Conservation (phyloP, 2,329 filamentous ascomycete species). For the Volutella citrinella region DNA sequence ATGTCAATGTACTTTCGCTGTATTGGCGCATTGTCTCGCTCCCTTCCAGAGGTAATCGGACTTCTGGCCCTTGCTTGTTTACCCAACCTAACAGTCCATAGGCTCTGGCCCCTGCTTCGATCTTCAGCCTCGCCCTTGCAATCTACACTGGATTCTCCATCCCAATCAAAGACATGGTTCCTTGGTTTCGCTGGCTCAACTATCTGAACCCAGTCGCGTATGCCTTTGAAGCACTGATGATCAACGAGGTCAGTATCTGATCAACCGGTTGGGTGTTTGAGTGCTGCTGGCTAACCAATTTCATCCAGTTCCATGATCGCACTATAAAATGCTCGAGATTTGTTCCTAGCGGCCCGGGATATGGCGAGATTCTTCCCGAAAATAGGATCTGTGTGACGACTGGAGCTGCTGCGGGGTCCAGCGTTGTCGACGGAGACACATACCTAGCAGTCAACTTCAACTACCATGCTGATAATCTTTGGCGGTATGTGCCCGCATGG, state of each 20-base stretch:
- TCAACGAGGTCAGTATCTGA: too few species aligned
- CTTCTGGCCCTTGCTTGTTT: too few species aligned
- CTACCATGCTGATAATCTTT: slow-evolving; percentile 28
- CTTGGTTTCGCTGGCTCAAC: slow-evolving; percentile 65
- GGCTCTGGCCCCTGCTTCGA: slow-evolving; percentile 35
- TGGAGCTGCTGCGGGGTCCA: slow-evolving; percentile 43
- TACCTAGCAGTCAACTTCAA: slow-evolving; percentile 46
- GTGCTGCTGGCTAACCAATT: too few species aligned
- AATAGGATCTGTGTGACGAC: not conserved
- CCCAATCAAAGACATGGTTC: slow-evolving; percentile 47
- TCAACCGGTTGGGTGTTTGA: too few species aligned
- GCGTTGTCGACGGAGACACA: slow-evolving; percentile 41
- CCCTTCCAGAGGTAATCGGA: too few species aligned
- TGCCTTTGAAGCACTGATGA: slow-evolving; percentile 61
- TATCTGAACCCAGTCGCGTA: slow-evolving; percentile 64
- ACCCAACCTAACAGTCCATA: too few species aligned
- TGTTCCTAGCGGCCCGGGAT: slow-evolving; percentile 33
- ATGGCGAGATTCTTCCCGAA: slow-evolving; percentile 33
- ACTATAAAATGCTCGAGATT: slow-evolving; percentile 16
- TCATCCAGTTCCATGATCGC: slow-evolving; percentile 43
- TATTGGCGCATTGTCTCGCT: too few species aligned
- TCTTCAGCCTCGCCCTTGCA: slow-evolving; percentile 28
- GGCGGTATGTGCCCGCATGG: not conserved
- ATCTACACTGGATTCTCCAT: slow-evolving; percentile 47
- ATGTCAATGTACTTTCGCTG: slow-evolving; percentile 66